Percentiles rank a stretch among this genome's conserved stretches.
phyloP scores from a whole-genome alignment of 2,329 filamentous ascomycete species.

The Periconia digitata region DNA sequence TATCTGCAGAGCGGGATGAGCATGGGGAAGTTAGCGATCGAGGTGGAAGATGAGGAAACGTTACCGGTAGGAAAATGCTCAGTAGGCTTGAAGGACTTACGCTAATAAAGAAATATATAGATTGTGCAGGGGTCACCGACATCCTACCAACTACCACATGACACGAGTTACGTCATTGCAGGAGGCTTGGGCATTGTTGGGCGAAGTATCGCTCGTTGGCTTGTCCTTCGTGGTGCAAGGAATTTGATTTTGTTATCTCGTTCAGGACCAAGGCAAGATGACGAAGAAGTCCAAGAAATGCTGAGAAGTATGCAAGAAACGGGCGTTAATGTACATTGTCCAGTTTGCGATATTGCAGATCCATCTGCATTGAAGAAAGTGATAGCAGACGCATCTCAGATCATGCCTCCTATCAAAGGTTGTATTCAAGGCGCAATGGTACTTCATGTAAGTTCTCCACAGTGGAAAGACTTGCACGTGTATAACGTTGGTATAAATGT shows the following conservation, averaged over 20 bases:
- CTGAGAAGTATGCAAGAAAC: background rate
- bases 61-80: no score
- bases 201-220: conserved; percentile 13
- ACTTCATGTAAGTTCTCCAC: background rate
- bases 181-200: conserved; percentile 22
- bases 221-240: conserved; percentile 14
- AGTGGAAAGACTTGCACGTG: no score
- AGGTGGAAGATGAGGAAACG: conserved; percentile 1
- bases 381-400: background rate
- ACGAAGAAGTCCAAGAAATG: conserved; percentile 2
- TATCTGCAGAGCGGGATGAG: conserved; percentile 13
- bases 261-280: background rate
- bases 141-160: background rate
- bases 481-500: no score
- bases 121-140: background rate
- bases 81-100: background rate
- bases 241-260: conserved; percentile 18
- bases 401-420: conserved; percentile 13
- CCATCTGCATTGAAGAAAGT: background rate
- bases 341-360: conserved; percentile 1
- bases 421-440: conserved; percentile 20
- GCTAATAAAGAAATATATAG: background rate
- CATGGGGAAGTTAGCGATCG: conserved; percentile 12
- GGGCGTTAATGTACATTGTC: background rate
- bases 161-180: conserved; percentile 19